Base-by-base conservation (phyloP, 2,329 filamentous ascomycete genomes). In the Trichoderma atrobrunneum region DNA sequence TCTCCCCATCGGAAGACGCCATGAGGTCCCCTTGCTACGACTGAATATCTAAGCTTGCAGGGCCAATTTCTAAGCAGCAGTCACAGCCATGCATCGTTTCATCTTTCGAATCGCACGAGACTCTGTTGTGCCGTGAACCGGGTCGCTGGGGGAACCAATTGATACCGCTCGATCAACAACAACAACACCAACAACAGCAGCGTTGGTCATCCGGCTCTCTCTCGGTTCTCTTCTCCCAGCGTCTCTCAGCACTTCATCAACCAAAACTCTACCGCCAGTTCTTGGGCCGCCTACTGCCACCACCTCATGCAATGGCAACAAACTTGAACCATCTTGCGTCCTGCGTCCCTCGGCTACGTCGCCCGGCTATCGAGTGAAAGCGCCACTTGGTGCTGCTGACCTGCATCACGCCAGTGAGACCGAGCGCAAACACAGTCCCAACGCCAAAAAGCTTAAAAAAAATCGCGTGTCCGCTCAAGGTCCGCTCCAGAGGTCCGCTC, bases 301-400 rank as follows among this genome's bases (percentile, higher is more conserved):
- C 21, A 24, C 11, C 21, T 16, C 14, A 57, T 28, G 54, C 26
- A 34, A 14, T 34, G 30, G 32, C 57, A 34, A 34, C 11, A 54
- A 54, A 54, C 48, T 21, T 39, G 26, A 39, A 21, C 21, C 34
- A 36, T 36, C 21, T 56, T 18, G 14, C 21, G n/a, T n/a, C 28
- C 32, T 21, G n/a, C 34, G n/a, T 18, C 18, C 32, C 64, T 59
- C 64, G 64, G 51, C 18, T 67, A 26, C 12, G 26, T 67, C 64
- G 64, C 64, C 64, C 64, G 64, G 24, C 64, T 43, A n/a, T 12
- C 30, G 24, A 57, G 36, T 30, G 30, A 26, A 26, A 28, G 64
- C 64, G 51, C 64, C 64, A 67, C 34, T 59, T 59, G 64, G 54
- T 67, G 32, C 32, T 36, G 64, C 64, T 67, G 64, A 67, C 64